Percentiles rank a stretch among this genome's conserved stretches.
These are phyloP conservation scores for Fusarium lyarnte DNA, from an alignment of 2,329 filamentous ascomycete genomes.

Conservation along the genomic window DNA sequence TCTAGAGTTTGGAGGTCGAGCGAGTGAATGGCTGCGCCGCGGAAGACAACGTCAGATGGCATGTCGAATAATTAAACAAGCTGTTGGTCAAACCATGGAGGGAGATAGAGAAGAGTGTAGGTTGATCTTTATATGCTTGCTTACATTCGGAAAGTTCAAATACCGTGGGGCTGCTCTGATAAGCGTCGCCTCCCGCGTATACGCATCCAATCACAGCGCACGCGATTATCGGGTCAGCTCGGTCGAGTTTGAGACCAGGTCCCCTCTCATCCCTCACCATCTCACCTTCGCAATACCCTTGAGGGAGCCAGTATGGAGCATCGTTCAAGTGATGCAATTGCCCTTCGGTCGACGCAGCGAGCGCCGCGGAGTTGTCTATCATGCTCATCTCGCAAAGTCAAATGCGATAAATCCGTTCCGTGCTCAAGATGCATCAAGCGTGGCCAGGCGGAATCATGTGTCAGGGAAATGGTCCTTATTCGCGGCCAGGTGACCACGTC, in stretches of 20 bases:
- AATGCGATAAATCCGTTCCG: neutral
- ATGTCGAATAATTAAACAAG: neutral
- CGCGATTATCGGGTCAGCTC: neutral
- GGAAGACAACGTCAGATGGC: neutral
- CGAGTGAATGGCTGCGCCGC: conserved; percentile 4
- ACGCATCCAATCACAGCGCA: neutral
- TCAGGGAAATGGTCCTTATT: neutral
- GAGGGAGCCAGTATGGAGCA: neutral
- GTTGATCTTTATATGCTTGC: neutral
- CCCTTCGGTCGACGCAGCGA: neutral
- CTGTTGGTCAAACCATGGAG: fast-evolving
- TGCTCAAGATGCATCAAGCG: neutral
- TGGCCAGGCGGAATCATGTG: neutral
- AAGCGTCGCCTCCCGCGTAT: neutral
- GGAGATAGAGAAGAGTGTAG: neutral
- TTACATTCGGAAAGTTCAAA: neutral
- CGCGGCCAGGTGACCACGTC: neutral
- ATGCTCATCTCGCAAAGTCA: neutral
- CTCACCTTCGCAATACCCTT: no score
- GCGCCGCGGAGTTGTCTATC: neutral
- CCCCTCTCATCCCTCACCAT: no score
- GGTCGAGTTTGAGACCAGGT: neutral
- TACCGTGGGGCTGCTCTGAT: neutral
- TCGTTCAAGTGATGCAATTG: neutral
- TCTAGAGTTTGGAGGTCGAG: neutral